Evolutionary conservation across 2,329 filamentous ascomycete species (phyloP).

Genomic region (Colletotrichum noveboracense): DNA sequence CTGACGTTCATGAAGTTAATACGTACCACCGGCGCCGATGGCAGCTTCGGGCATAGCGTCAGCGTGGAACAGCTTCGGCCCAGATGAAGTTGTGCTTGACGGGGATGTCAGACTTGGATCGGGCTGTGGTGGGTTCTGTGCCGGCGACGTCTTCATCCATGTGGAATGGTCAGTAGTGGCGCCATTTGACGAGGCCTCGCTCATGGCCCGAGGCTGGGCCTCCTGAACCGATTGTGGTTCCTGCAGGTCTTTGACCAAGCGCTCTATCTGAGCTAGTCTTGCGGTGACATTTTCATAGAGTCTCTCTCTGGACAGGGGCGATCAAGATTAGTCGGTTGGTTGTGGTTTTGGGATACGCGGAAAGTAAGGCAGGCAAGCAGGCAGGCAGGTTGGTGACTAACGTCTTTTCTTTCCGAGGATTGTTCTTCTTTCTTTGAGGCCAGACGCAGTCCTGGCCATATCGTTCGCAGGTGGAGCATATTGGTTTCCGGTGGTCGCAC

Average conservation of each 20-base stretch:
- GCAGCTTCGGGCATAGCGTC: not conserved
- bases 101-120: not conserved
- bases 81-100: not conserved
- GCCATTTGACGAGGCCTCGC: not conserved
- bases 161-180: not conserved
- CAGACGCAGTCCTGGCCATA: not conserved
- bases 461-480: not conserved
- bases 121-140: not conserved
- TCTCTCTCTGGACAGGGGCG: not conserved
- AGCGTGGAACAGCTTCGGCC: not conserved
- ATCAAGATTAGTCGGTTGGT: not conserved
- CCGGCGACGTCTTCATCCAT: not conserved
- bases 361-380: not conserved
- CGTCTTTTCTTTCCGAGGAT: not conserved
- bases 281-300: not conserved
- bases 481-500: not conserved
- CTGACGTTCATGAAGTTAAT: not conserved
- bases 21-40: not conserved
- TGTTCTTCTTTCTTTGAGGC: not conserved
- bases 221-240: not conserved
- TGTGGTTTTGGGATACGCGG: not conserved
- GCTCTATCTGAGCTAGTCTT: not conserved
- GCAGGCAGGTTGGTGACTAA: not conserved
- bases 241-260: not conserved
- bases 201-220: not conserved